Conservation (phyloP, 2,329 filamentous ascomycete species). For the Metarhizium sp. region DNA sequence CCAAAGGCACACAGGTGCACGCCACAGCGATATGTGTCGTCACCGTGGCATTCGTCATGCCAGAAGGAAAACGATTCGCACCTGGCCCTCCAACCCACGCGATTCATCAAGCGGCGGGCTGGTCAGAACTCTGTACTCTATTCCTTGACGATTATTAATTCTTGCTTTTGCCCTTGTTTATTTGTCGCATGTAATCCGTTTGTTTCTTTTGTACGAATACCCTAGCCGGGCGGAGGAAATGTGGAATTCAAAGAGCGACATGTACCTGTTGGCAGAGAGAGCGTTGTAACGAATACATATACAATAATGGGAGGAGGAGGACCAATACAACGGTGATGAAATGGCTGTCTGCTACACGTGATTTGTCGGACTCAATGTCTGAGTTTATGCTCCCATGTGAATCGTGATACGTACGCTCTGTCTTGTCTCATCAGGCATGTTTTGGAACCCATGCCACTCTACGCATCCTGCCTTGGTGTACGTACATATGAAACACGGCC, state of each 20-base stretch:
- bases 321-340: not conserved
- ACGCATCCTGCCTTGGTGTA: too few species aligned
- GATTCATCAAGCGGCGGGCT: not conserved
- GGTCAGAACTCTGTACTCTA: not conserved
- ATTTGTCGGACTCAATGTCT: not conserved
- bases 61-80: too few species aligned
- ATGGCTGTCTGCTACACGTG: not conserved
- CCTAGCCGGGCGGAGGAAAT: not conserved
- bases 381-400: too few species aligned
- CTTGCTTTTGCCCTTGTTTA: not conserved
- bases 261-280: not conserved
- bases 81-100: too few species aligned
- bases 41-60: too few species aligned
- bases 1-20: too few species aligned
- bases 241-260: not conserved
- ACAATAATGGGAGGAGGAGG: not conserved
- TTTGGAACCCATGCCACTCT: too few species aligned
- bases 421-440: too few species aligned
- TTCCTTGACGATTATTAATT: not conserved
- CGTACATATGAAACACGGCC: too few species aligned
- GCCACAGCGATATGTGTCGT: too few species aligned
- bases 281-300: not conserved
- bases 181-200: not conserved
- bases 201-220: constrained; percentile 9
- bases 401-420: too few species aligned